Conservation (phyloP, 495 filamentous ascomycete species). For the Podospora sp. region DNA sequence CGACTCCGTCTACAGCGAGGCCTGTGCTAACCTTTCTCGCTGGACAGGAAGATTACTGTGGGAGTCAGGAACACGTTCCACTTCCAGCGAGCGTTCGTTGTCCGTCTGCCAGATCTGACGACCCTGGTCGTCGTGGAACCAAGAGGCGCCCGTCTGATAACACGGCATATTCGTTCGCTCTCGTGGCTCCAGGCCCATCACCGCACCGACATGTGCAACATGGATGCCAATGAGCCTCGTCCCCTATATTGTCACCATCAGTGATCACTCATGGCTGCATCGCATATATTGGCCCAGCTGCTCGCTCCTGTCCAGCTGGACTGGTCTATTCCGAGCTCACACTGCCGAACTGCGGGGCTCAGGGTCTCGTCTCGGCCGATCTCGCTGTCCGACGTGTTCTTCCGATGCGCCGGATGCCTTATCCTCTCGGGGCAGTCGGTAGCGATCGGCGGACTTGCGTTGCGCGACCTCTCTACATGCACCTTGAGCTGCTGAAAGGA, state of each 20-base stretch:
- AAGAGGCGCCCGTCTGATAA: not conserved
- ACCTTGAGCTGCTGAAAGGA: not conserved
- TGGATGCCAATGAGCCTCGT: not conserved
- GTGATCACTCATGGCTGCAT: conserved; percentile 1
- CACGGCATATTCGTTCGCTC: not conserved
- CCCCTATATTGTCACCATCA: not conserved
- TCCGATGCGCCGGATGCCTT: not conserved
- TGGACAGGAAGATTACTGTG: conserved; percentile 6
- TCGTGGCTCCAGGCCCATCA: not conserved
- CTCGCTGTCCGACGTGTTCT: not conserved
- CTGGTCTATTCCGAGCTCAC: not conserved
- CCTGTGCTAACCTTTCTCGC: conserved; percentile 5
- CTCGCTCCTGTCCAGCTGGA: not conserved
- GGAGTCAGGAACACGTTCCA: not conserved
- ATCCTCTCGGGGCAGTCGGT: not conserved
- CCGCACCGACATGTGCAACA: not conserved
- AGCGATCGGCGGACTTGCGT: not conserved
- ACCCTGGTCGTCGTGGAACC: conserved; percentile 6
- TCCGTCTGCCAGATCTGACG: conserved; percentile 15
- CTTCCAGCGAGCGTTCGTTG: not conserved
- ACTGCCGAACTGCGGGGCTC: not conserved
- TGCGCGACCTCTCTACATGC: not conserved
- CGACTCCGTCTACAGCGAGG: conserved; percentile 5
- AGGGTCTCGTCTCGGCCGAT: not conserved
- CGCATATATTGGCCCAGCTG: conserved; percentile 21